These are phyloP conservation scores for cucumber (Cucumis sativus) DNA, from an alignment of 306 rosid species.

Conservation along the genomic window DNA sequence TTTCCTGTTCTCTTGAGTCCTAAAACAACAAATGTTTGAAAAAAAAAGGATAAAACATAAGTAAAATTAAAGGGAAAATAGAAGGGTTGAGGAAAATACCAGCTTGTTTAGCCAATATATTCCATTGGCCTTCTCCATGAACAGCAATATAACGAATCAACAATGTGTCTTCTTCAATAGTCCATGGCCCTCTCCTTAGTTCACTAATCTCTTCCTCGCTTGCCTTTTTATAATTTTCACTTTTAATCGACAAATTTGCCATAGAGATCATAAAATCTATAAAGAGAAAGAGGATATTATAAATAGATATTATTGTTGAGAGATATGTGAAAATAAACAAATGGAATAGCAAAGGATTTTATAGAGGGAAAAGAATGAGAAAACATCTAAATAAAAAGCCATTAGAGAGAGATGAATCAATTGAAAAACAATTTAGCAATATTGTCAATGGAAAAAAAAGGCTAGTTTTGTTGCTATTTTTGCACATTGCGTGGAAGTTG, in stretches of 20 bases:
- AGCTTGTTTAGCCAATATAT: conserved; percentile 1
- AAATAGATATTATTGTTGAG: not conserved
- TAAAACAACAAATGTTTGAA: not conserved
- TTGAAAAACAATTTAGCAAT: not conserved
- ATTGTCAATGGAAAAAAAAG: not conserved
- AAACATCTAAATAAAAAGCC: not conserved
- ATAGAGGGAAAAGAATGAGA: not conserved
- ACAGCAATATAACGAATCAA: conserved; percentile 2
- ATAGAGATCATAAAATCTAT: not conserved
- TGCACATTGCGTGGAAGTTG: conserved; percentile 2
- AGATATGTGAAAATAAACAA: not conserved
- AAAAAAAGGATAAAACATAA: too few species aligned
- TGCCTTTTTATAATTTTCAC: too few species aligned
- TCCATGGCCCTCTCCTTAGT: conserved; percentile 15
- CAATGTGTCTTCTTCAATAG: not conserved
- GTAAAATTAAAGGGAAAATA: not conserved
- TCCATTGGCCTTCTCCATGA: conserved; percentile 14
- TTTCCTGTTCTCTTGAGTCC: conserved; percentile 8
- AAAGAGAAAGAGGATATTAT: not conserved
- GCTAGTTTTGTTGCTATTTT: not conserved
- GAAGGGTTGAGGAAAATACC: not conserved
- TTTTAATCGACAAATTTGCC: not conserved
- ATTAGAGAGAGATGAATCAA: not conserved
- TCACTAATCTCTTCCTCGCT: not conserved
- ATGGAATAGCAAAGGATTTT: not conserved